Evolutionary conservation across 176 grass and related monocot genomes (phyloP), one percentile per base, ranked within the genome.

Genomic region (Musa troglodytarum): DNA sequence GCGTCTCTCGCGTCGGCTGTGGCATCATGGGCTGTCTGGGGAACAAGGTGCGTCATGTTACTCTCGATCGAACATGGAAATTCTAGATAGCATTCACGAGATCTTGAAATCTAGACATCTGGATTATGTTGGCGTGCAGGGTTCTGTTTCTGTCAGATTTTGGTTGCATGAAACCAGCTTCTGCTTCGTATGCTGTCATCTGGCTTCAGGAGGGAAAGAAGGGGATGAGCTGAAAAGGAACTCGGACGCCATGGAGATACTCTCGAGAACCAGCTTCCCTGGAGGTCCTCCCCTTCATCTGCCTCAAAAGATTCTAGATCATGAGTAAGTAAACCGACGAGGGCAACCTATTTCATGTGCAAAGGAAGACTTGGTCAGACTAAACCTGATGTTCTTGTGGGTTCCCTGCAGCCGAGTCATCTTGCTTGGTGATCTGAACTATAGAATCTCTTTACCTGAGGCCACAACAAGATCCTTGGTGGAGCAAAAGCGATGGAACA

Each of bases 391-490:
- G 9, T 6, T 19, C 1, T 8, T 53, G 8, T 9, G 2, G 16
- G 19, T 19, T 65, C 15, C 4, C 1, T 77, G 79, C 90, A 93
- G 90, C 56, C 90, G 82, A 21, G 82, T 93, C 83, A 83, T 89
- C 77, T 68, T 89, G 65, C 85, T 93, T 10, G 90, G 90, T 1
- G 90, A 93, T 74, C 81, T 93, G 80, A 93, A 93, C 80, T 93
- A 93, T 64, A 68, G 90, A 81, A 93, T 93, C 74, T 93, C 90
- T 16, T 62, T 93, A 80, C 87, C 90, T 8, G 90, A 89, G 80
- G 78, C 80, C 11, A 93, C 65, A 71, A 93, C 87, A 26, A 51
- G 87, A 71, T 49, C 82, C 16, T 80, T 89, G 34, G 82, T 93
- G 50, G 90, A 93, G n/a, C 61, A 83, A 5, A 73, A 76, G 80